A percentile compares a stretch with the other conserved stretches of the same genome.
Conservation (phyloP, 2,329 filamentous ascomycete genomes). For the Monilinia fructigena region DNA sequence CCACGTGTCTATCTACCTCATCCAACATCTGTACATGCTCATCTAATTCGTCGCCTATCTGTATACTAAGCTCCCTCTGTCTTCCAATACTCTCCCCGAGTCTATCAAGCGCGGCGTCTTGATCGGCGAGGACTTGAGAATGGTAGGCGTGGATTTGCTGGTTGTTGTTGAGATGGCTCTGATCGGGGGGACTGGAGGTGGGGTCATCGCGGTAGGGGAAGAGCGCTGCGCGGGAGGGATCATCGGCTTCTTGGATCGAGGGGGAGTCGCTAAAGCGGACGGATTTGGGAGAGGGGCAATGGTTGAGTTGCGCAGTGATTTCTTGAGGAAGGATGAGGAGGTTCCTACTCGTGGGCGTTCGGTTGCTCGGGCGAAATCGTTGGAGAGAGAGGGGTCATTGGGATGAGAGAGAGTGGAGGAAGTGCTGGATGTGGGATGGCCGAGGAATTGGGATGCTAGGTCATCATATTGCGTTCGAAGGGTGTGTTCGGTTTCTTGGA, state of each 20-base stretch:
- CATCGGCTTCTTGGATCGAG: slow-evolving; percentile 44
- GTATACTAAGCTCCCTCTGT: slow-evolving; percentile 88
- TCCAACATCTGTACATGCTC: slow-evolving; percentile 86
- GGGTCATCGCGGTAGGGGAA: slow-evolving; percentile 74
- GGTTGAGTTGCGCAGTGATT: slow-evolving; percentile 39
- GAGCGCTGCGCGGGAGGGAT: slow-evolving; percentile 53
- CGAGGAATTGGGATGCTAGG: slow-evolving; percentile 77
- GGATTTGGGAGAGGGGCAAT: slow-evolving; percentile 57
- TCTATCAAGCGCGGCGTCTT: slow-evolving; percentile 89
- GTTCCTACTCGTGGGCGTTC: slow-evolving; percentile 40
- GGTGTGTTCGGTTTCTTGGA: slow-evolving; percentile 63
- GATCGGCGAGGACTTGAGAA: slow-evolving; percentile 74
- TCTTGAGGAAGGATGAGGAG: slow-evolving; percentile 46
- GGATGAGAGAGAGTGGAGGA: slow-evolving; percentile 56
- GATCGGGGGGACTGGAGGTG: slow-evolving; percentile 36
- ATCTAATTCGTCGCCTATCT: slow-evolving; percentile 94
- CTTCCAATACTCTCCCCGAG: slow-evolving; percentile 83
- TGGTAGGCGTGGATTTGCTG: slow-evolving; percentile 87
- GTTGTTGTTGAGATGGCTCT: slow-evolving; percentile 71
- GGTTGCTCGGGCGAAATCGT: slow-evolving; percentile 64
- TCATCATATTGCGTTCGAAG: slow-evolving; percentile 74
- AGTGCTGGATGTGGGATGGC: slow-evolving; percentile 52
- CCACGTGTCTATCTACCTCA: slow-evolving; percentile 79
- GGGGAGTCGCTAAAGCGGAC: slow-evolving; percentile 80
- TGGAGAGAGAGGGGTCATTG: slow-evolving; percentile 61